Base-by-base conservation (phyloP, 176 grass and related monocot species). In the Eremochloa ophiuroides region DNA sequence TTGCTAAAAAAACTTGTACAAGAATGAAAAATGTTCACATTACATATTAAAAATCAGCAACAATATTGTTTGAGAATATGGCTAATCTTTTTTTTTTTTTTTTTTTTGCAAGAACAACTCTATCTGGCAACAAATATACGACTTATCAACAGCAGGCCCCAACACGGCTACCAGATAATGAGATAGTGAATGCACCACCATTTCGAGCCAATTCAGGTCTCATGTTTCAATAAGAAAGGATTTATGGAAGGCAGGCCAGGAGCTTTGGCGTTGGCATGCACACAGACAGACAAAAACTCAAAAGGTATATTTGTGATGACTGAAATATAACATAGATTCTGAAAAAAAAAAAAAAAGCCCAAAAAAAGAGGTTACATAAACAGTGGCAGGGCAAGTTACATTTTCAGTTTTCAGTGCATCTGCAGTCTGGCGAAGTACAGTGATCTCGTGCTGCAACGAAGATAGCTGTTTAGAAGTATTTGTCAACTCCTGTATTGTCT, bases 401-500 rank as follows among this genome's bases (percentile, higher is more conserved):
- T 93, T 99, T 90, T 93, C 88, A 90, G 72, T 69, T 85, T 87
- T 95, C 11, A 90, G 91, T 62, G 41, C 73, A 82, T 99, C 96
- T 78, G 91, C 76, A 84, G 90, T 91, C 61, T 93, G 87, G 17
- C 85, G 88, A 76, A 99, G 82, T 70, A 85, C 85, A 74, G 85
- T 47, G 4, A 91, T 88, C 88, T 99, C 96, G 58, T 79, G 62
- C 85, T 99, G 96, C 75, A 99, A 86, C 55, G 72, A 79, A 84
- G 93, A 95, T 79, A 99, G 73, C 17, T 95, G 88, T 66, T 91
- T 99, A 75, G 96, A 99, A 72, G 93, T 91, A 87, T 75, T 99
- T 80, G 96, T 93, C 80, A 99, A 79, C 87, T 99, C 96, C 80
- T 95, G 93, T 81, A 99, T 99, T 65, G 96, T 91, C 78, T 95